Percentiles rank a stretch among this genome's conserved stretches.
These are phyloP conservation scores for Rasamsonia emersonii DNA, from an alignment of 2,329 filamentous ascomycete genomes.

Conservation along the genomic window DNA sequence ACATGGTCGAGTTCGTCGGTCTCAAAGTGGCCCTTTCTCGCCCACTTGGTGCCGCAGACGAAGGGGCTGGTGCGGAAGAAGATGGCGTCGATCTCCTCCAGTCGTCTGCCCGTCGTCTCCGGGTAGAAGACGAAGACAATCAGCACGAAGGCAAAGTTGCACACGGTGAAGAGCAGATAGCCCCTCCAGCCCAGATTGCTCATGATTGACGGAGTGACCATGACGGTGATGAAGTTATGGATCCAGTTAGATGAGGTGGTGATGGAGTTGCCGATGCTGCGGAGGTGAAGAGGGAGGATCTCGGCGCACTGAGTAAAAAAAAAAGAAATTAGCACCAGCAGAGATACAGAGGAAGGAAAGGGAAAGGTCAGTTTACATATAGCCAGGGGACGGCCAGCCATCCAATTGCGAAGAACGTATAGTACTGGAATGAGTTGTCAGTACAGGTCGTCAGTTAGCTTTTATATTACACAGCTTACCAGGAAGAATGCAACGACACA, in stretches of 20 bases:
- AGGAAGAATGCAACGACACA: constrained; percentile 10
- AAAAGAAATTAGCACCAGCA: too few relatives aligned
- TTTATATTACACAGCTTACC: too few relatives aligned
- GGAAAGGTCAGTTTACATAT: too few relatives aligned
- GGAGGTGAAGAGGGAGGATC: constrained; percentile 9
- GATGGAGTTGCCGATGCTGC: constrained; percentile 12
- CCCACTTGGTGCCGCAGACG: constrained; percentile 8
- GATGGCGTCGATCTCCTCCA: constrained; percentile 17
- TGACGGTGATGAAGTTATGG: constrained; percentile 14
- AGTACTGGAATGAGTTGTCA: too few relatives aligned
- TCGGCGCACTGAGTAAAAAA: too few relatives aligned
- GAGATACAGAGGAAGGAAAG: too few relatives aligned
- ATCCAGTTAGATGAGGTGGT: constrained; percentile 14
- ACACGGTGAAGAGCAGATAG: constrained; percentile 15
- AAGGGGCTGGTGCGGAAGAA: constrained; percentile 10
- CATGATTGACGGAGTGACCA: constrained; percentile 14
- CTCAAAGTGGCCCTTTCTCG: constrained; percentile 7
- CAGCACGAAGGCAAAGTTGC: constrained; percentile 17
- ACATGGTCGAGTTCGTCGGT: constrained; percentile 9
- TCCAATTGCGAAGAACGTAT: constrained; percentile 9
- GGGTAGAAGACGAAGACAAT: constrained; percentile 16
- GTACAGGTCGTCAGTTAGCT: too few relatives aligned
- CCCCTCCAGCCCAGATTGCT: constrained; percentile 11
- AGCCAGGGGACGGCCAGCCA: constrained; percentile 9
- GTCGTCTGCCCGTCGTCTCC: constrained; percentile 13